phyloP scores from a whole-genome alignment of 805 yeast genomes.

The Zygoascus ofunaensis region DNA sequence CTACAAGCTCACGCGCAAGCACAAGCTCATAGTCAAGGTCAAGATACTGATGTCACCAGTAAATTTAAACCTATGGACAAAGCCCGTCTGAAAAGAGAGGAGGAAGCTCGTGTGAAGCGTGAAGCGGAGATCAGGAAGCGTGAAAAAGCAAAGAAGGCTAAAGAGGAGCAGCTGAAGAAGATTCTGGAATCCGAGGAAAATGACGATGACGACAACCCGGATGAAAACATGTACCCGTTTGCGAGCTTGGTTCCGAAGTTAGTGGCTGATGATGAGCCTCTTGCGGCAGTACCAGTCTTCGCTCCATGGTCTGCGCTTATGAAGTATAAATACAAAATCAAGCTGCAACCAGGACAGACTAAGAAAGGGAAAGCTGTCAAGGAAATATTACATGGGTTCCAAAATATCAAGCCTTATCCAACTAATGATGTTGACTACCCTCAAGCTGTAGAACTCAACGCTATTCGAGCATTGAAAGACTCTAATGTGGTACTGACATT shows the following conservation, averaged over 20 bases:
- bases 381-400: conserved; percentile 56
- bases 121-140: conserved; percentile 26
- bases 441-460: conserved; percentile 62
- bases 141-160: conserved; percentile 34
- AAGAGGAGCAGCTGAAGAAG: conserved; percentile 36
- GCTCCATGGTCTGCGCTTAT: conserved; percentile 84
- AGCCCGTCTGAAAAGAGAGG: conserved; percentile 30
- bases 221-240: conserved; percentile 32
- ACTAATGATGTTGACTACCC: conserved; percentile 45
- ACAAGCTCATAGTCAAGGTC: conserved; percentile 60
- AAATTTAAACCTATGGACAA: conserved; percentile 44
- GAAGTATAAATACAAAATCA: conserved; percentile 71
- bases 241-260: conserved; percentile 31
- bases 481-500: conserved; percentile 58
- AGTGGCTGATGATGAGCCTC: conserved; percentile 39
- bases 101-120: conserved; percentile 30
- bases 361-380: conserved; percentile 82
- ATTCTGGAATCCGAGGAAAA: conserved; percentile 31
- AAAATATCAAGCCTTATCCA: conserved; percentile 27
- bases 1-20: too few species aligned
- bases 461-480: conserved; percentile 48
- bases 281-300: conserved; percentile 71
- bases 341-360: conserved; percentile 64
- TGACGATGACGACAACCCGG: conserved; percentile 26
- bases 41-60: conserved; percentile 56